Evolutionary conservation across 2,329 filamentous ascomycete species (phyloP), one percentile per base, ranked within the genome.

Genomic region (Arthrobotrys pseudoclavata): DNA sequence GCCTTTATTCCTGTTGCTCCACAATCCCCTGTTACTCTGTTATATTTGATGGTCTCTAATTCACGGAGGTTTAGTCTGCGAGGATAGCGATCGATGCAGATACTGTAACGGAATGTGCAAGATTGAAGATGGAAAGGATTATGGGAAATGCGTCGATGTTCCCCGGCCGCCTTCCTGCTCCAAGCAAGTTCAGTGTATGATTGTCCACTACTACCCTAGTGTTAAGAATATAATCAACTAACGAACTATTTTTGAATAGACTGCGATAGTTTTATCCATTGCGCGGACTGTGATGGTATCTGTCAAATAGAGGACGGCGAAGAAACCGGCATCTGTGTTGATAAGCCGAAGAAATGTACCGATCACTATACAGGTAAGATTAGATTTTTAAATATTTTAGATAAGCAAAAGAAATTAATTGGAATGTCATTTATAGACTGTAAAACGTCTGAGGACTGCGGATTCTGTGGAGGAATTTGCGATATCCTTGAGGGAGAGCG

Each of bases 41-140:
- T 31, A 6, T 24, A 18, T 15, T 29, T 53, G 15, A 53, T 34
- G 42, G 12, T 15, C 4, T 15, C 37, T 40, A 40, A 40, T 34
- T 6, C 12, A 1, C 2, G 12, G 13, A 40, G 2, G 5, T 34
- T 34, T 42, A 60, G 31, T 6, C 10, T 60, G 55, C 20, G 55
- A 60, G 34, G 18, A 60, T 34, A 34, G 42, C 34, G 55, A 60
- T 20, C 20, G 55, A 18, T 60, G 55, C 20, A 24, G 55, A n/a
- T 60, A 60, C n/a, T 60, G 55, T 31, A 60, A 60, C 20, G 55
- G 55, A 3, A 34, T 42, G n/a, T 60, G 55, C 12, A 60, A 60
- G 34, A 60, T 60, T 34, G 24, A 42, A 5, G 34, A 60, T 9
- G 55, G 55, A 20, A 3, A 15, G 10, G 55, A 40, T 15, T 42